Base-by-base conservation (phyloP, 176 grass and related monocot species). In the Rhynchospora tenuis region DNA sequence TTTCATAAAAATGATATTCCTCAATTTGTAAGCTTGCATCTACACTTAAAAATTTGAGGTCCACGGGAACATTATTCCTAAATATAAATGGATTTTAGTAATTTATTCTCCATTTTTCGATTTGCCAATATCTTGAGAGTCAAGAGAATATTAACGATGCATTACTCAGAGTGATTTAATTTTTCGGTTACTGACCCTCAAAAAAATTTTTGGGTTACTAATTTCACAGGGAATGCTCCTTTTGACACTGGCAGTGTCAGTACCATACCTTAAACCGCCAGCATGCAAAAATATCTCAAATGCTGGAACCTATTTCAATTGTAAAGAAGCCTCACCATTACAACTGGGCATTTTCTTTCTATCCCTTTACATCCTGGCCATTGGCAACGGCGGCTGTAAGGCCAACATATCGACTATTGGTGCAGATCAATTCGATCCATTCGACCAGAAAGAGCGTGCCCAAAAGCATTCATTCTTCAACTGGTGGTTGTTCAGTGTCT, bases 401-500 rank as follows among this genome's bases (percentile, higher is more conserved):
- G 76, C 85, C 9, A 90, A 90, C 85, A 87, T 90, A 56, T 87
- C 89, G 0, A 86, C 88, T 45, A 90, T 90, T n/a, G 88, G 84
- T 64, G 80, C 88, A 2, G 88, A 89, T 81, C 88, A 90, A 77
- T 90, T 90, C 64, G 88, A 90, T 58, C 73, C 80, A 0, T 90
- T 90, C 42, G 75, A 90, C 73, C 15, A 81, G 0, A 59, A 60
- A 59, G 85, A 90, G 81, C 83, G 61, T 55, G 28, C 17, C 17
- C 85, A 84, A 14, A 90, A 90, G 75, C 43, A 84, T 29, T 90
- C 88, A 54, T 85, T 87, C 85, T 90, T 90, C 85, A 90, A 90
- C 81, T 90, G 85, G 88, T 87, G 84, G 88, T 79, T 89, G 88
- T 89, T 89, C 88, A 73, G 78, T 80, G 86, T 89, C 79, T 86